Evolutionary conservation across 192 early-diverging fungal genomes (phyloP), one percentile per base, ranked within the genome.

Genomic region (Coemansia pectinata): DNA sequence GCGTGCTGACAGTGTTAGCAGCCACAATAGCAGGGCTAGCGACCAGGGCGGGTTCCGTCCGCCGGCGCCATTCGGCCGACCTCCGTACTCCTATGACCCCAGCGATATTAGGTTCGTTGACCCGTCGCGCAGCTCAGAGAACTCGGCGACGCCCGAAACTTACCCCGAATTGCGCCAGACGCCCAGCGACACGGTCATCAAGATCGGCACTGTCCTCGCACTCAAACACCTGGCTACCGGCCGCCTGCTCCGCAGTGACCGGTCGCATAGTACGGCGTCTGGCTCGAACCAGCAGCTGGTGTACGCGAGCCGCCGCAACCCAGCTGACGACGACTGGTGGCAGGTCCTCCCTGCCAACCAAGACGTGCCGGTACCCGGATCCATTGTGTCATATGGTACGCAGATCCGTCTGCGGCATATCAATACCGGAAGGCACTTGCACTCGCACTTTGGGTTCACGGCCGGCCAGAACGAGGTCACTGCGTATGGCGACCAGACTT

Each of bases 181-280:
- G 50, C 69, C 68, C 29, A 64, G 61, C 60, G 84, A 85, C 61
- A 63, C 66, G 2, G 33, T 50, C 33, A 53, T 80, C 57, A 76
- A 73, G 58, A 62, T 73, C 40, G 85, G 85, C 59, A 78, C 74
- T 48, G 72, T 85, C 61, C 63, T 89, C 2, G 79, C 85, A 41
- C 76, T 89, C n/a, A 88, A 89, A 73, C 88, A 89, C 65, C 69
- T 72, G 63, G 79, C 74, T 34, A 87, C 86, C 0, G 84, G 84
- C 15, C 83, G 85, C 36, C 81, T 74, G 67, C 66, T 89, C 66
- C 81, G 76, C 19, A 77, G 85, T 7, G 70, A 78, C 63, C 67
- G 70, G 45, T 75, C 63, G 41, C 73, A 76, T 52, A 69, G 67
- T 67, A 87, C 86, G 12, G 61, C 72, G 44, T 65, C 76, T 0